Evolutionary conservation across 2,329 filamentous ascomycete species (phyloP), one percentile per base, ranked within the genome.

Genomic region (Pseudopyricularia cyperi): DNA sequence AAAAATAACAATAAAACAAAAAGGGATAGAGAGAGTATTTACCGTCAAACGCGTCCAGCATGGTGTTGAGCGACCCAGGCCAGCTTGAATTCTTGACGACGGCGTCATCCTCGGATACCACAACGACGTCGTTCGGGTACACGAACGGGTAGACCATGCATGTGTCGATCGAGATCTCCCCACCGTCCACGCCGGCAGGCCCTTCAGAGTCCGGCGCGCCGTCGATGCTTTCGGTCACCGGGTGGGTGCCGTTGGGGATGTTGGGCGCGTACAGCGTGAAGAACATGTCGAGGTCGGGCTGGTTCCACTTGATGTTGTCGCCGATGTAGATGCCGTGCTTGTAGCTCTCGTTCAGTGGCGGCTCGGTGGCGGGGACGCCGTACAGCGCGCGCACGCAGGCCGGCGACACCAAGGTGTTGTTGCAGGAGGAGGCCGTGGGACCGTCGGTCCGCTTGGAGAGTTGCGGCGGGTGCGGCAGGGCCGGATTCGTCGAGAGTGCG

Each of bases 41-140:
- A 64, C 76, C 73, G 56, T 76, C 74, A 37, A 77, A 67, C 44
- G 73, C 74, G 53, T 75, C 72, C 37, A 74, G 66, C 58, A 76
- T 73, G 35, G 70, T 73, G 59, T 73, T 73, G 26, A 54, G 73
- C 68, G 53, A 73, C 61, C 1, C 14, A 19, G 42, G 70, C 66
- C 52, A 69, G 69, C 6, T 61, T 61, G 53, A 68, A 62, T 51
- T 68, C 59, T 30, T 30, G 28, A 30, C 28, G 5, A 30, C 28
- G 5, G 9, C 28, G 28, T 30, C 28, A 30, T 30, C 28, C 28
- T 30, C 28, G 9, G 28, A 30, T 4, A 30, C 28, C 28, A 30
- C 9, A 47, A 73, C 69, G 55, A 73, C 70, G 19, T 72, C 62
- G 34, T 68, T 66, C 8, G 63, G 60, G 50, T 71, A 69, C 2